Evolutionary conservation across 805 yeast genomes (phyloP), one percentile per base, ranked within the genome.

Genomic region (Wickerhamiella kurtzmanii): DNA sequence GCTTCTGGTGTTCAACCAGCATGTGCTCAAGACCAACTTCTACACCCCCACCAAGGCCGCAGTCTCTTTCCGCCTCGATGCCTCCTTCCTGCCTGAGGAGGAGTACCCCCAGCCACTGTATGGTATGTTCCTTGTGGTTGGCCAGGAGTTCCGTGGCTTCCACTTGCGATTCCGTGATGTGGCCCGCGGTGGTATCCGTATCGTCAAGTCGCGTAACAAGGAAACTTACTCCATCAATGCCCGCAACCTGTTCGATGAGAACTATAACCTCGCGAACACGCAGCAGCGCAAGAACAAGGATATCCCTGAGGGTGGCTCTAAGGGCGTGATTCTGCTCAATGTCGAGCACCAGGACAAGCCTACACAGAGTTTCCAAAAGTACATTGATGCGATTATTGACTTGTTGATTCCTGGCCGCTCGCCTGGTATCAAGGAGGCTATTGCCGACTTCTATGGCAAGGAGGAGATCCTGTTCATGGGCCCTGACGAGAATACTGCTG

Each of bases 401-500:
- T 72, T 89, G 54, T 71, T 88, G 58, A 75, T 88, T 58, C 77
- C 76, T 50, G 81, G 80, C 46, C 61, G 68, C 59, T 70, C 78
- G 49, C 87, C 87, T 45, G 87, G 89, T 41, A 75, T 79, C 53
- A 80, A 85, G 68, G 94, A 82, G 58, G 70, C 77, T 48, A 81
- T 87, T 61, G 88, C 89, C 45, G 97, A 89, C 63, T 70, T 84
- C 48, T 80, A 85, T 63, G 76, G 77, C 48, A 75, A 82, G 60
- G 85, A 83, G 44, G 98, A 89, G 71, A 89, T 92, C 57, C 70
- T 92, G 56, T 89, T 85, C 65, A 82, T 89, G 80, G 98, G 98
- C 47, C 98, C 98, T n/a, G 98, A 89, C 68, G 98, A 89, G 72
- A 94, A 95, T 64, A 88, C 97, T 45, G 97, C 98, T 18, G 82